Evolutionary conservation across 305 asterid species (phyloP).

Genomic region (Striga hermonthica): DNA sequence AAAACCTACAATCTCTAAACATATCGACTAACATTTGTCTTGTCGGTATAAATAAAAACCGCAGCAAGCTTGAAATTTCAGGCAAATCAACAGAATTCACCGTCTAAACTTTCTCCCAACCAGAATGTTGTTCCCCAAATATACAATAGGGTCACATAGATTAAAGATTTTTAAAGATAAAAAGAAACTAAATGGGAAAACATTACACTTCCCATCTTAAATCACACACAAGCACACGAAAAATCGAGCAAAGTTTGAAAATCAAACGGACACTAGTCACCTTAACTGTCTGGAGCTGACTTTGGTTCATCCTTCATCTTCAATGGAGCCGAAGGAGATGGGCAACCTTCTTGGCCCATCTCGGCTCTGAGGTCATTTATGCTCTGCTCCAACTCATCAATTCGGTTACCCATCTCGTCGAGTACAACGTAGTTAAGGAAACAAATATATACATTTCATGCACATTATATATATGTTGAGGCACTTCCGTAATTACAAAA

Average conservation of each 20-base stretch:
- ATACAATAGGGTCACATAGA: background rate
- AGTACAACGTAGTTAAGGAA: slow-evolving; percentile 68
- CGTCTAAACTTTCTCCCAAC: slow-evolving; percentile 8
- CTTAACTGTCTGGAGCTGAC: slow-evolving; percentile 53
- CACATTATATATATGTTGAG: background rate
- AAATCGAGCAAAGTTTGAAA: slow-evolving; percentile 5
- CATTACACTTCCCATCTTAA: slow-evolving; percentile 2
- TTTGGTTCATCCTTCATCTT: slow-evolving; percentile 57
- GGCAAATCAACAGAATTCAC: slow-evolving; percentile 2
- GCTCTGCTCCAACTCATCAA: slow-evolving; percentile 88
- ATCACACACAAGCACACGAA: slow-evolving; percentile 1
- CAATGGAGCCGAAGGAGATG: slow-evolving; percentile 60
- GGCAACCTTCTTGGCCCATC: slow-evolving; percentile 85
- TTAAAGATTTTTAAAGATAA: background rate
- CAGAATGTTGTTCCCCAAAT: background rate
- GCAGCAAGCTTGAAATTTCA: slow-evolving; percentile 25
- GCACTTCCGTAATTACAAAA: background rate
- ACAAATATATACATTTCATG: background rate
- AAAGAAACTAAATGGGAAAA: slow-evolving; percentile 3
- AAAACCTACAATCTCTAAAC: background rate
- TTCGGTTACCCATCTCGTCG: slow-evolving; percentile 93
- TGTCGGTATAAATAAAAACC: slow-evolving; percentile 18
- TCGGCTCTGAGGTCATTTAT: slow-evolving; percentile 81
- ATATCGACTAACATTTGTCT: background rate
- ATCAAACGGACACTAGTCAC: slow-evolving; percentile 6